Conservation (phyloP, 345 rosid genomes). For the Citrus cavaleriei region DNA sequence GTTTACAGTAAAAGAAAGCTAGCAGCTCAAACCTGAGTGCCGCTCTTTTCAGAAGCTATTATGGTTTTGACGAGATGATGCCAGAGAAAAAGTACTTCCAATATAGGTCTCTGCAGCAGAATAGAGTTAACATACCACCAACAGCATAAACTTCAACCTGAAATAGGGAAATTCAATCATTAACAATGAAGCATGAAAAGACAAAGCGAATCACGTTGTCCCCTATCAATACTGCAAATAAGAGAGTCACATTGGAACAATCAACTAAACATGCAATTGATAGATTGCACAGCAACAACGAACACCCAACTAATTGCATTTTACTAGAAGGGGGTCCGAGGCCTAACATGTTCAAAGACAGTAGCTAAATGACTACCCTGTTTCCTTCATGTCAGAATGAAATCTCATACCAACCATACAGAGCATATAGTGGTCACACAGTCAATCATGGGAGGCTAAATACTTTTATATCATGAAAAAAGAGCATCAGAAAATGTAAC, state of each 20-base stretch:
- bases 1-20: not conserved
- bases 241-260: not conserved
- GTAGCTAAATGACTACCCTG: not conserved
- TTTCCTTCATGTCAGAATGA: not conserved
- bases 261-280: not conserved
- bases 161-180: not conserved
- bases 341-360: not conserved
- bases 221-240: not conserved
- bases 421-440: not conserved
- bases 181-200: not conserved
- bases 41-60: conserved; percentile 1
- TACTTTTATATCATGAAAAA: not conserved
- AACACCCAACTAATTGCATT: not conserved
- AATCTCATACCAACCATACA: not conserved
- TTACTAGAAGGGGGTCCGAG: not conserved
- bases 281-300: not conserved
- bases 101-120: conserved; percentile 1
- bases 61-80: conserved; percentile 3
- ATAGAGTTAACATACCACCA: not conserved
- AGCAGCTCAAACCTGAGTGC: conserved; percentile 35
- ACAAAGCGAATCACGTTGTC: not conserved
- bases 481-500: not conserved
- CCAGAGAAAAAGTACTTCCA: conserved; percentile 6
- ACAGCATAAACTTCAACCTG: conserved; percentile 14
- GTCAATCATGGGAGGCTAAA: not conserved